Conservation (phyloP, 2,329 filamentous ascomycete species). For the Penicillium griseofulvum region DNA sequence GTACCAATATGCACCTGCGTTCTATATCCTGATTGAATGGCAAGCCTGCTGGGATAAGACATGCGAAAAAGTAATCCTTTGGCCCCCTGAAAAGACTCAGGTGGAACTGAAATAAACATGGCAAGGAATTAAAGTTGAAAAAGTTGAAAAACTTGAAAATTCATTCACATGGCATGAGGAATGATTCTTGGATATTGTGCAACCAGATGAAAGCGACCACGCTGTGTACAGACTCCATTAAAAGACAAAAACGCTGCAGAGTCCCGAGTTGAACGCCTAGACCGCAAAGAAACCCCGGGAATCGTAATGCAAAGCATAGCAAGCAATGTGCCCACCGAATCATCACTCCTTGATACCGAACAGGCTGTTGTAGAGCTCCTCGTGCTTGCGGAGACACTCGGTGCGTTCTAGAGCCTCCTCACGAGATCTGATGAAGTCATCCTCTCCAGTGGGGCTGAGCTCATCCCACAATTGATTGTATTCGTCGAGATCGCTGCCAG, state of each 20-base stretch:
- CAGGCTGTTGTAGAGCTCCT: conserved; percentile 11
- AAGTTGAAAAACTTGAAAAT: background rate
- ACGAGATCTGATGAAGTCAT: conserved; percentile 72
- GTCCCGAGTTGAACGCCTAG: background rate
- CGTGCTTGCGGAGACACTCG: conserved; percentile 38
- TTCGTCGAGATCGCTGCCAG: conserved; percentile 64
- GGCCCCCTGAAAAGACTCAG: background rate
- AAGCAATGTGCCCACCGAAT: background rate
- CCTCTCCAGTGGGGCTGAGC: conserved; percentile 79
- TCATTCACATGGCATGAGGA: background rate
- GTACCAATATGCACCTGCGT: too few species aligned
- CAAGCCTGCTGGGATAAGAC: background rate
- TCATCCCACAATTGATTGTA: conserved; percentile 83
- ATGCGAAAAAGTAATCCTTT: background rate
- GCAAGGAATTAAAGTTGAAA: background rate
- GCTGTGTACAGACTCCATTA: background rate
- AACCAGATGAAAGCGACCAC: background rate
- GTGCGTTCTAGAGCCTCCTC: conserved; percentile 67
- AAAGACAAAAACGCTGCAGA: background rate
- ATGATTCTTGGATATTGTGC: background rate
- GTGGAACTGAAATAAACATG: background rate
- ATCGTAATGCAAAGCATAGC: background rate
- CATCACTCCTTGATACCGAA: background rate
- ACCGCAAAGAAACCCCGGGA: background rate
- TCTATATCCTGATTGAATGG: background rate